Conservation (phyloP, 768 basidiomycete species). For the Mycena haematopus region DNA sequence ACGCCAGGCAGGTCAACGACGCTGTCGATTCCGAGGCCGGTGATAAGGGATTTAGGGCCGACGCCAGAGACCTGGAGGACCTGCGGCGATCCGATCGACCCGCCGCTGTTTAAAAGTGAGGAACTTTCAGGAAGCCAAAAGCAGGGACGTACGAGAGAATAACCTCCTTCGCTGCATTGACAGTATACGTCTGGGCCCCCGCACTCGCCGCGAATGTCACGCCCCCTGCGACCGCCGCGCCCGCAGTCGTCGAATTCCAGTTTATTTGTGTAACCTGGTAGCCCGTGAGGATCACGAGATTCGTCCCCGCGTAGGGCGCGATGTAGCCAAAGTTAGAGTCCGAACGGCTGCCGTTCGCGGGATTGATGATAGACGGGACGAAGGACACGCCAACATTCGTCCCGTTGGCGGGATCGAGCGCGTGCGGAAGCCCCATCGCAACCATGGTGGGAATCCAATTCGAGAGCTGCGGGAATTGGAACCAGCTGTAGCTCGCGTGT, state of each 20-base stretch:
- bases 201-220: conserved; percentile 28
- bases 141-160: conserved; percentile 26
- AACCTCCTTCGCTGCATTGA: conserved; percentile 30
- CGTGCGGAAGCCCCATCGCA: conserved; percentile 25
- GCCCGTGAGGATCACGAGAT: conserved; percentile 29
- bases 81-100: conserved; percentile 27
- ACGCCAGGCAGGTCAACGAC: conserved; percentile 31
- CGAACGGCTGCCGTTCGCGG: conserved; percentile 27
- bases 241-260: conserved; percentile 26
- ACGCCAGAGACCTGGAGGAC: conserved; percentile 29
- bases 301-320: conserved; percentile 21
- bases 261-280: conserved; percentile 28
- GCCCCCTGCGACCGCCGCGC: conserved; percentile 26
- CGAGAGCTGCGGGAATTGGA: conserved; percentile 25
- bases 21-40: conserved; percentile 21
- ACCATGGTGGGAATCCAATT: conserved; percentile 30
- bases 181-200: conserved; percentile 13
- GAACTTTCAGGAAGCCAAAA: not conserved
- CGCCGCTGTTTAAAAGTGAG: conserved; percentile 13
- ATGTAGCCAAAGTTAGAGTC: conserved; percentile 32
- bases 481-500: conserved; percentile 28
- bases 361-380: conserved; percentile 29
- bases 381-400: conserved; percentile 26
- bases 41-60: conserved; percentile 20
- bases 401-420: conserved; percentile 27